Evolutionary conservation across 306 rosid species (phyloP), one percentile per base, ranked within the genome.

Genomic region (Oemleria cerasiformis): DNA sequence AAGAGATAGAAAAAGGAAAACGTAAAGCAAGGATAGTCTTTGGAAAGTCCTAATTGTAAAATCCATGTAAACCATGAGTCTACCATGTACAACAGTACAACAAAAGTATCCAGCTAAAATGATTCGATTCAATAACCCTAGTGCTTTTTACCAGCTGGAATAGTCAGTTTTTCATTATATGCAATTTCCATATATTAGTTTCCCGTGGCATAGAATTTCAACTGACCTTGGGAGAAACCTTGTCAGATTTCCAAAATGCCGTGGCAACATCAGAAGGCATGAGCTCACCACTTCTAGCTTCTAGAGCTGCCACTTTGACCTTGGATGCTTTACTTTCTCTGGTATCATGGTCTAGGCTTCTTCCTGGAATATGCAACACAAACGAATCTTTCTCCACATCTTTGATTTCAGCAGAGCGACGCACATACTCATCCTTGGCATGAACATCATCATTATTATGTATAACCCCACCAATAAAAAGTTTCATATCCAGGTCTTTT

Each of bases 181-280:
- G 16, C 55, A 61, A 30, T 53, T 19, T 30, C 17, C 42, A 17
- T 8, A 60, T 42, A 51, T 25, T 53, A 47, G 41, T 25, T 54
- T 70, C 49, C 17, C 59, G 48, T 25, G 30, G 59, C 66, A 45
- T 4, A 40, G n/a, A 49, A 68, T 38, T 54, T 56, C 63, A 82
- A 73, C 92, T 85, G 77, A 95, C 99, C 99, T 92, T 95, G 56
- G 99, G 78, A 64, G 96, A 89, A 74, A 89, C 86, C 84, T 88
- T 91, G 65, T 91, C 96, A 58, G 94, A 80, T 61, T 81, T 68
- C 96, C 85, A 95, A 74, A 95, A 92, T 65, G 89, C 96, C 82
- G 89, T 89, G 59, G 96, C 97, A 72, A 95, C 87, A 59, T 95
- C 97, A 72, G 96, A 77, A 78, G 97, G 96, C 97, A 92, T 95